Conservation (phyloP, 495 filamentous ascomycete species). For the Tuber calosporum region DNA sequence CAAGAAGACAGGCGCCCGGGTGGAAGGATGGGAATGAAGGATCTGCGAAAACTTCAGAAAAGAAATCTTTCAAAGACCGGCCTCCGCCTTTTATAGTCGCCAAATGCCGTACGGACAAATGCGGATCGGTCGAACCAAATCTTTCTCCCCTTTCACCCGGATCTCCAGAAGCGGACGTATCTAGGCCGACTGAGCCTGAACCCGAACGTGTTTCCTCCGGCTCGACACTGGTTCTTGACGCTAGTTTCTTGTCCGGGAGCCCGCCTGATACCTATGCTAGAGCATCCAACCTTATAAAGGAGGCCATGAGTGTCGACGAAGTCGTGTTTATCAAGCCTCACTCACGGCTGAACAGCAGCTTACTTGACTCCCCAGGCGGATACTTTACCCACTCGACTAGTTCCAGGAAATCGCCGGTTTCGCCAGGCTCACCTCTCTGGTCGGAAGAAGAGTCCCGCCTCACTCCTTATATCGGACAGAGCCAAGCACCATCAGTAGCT, state of each 20-base stretch:
- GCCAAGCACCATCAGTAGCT: neutral
- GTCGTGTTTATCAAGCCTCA: slow-evolving; percentile 43
- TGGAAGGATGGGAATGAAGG: neutral
- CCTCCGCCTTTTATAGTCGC: neutral
- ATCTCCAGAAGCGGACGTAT: too few species aligned
- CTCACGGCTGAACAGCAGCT: neutral
- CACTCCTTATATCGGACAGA: neutral
- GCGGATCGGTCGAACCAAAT: too few species aligned
- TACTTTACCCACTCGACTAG: neutral
- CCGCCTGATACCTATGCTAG: slow-evolving; percentile 5
- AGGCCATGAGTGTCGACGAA: slow-evolving; percentile 45
- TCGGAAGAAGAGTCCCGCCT: neutral
- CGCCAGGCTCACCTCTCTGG: neutral
- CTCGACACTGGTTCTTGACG: neutral
- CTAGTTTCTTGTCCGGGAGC: neutral
- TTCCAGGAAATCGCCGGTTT: neutral
- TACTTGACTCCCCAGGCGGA: neutral
- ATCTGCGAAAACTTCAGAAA: neutral
- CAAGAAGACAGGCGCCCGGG: neutral
- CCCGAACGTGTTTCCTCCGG: neutral
- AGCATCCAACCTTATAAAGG: slow-evolving; percentile 42
- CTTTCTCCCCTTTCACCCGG: too few species aligned
- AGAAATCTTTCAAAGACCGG: neutral
- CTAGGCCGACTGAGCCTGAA: neutral
- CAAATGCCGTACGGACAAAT: too few species aligned